Conservation (phyloP, 2,329 filamentous ascomycete species). For the Fusarium poae region DNA sequence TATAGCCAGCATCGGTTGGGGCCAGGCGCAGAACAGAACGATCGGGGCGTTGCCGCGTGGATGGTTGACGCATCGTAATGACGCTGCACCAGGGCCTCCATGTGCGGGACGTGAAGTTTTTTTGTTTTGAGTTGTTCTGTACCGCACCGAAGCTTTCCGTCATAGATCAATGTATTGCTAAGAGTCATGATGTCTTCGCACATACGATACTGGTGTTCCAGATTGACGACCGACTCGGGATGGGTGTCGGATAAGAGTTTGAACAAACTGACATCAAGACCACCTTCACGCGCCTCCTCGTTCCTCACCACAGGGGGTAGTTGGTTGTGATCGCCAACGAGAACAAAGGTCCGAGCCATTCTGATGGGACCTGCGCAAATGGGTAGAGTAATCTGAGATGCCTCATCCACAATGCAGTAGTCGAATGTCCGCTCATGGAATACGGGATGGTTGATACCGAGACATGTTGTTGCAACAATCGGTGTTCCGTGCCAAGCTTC, state of each 20-base stretch:
- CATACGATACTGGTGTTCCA: conserved; percentile 98
- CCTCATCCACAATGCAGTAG: conserved; percentile 98
- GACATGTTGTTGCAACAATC: conserved; percentile 93
- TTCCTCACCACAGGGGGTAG: conserved; percentile 95
- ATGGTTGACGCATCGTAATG: conserved; percentile 69
- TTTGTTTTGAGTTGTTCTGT: conserved; percentile 79
- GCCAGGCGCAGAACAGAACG: conserved; percentile 68
- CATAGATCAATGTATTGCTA: conserved; percentile 93
- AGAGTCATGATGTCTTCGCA: conserved; percentile 96
- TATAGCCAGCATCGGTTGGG: conserved; percentile 78
- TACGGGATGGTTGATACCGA: conserved; percentile 89
- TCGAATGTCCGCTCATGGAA: conserved; percentile 93
- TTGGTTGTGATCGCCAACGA: conserved; percentile 97
- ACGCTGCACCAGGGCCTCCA: conserved; percentile 69
- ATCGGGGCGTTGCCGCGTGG: conserved; percentile 56
- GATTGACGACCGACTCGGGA: conserved; percentile 86
- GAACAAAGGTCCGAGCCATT: conserved; percentile 90
- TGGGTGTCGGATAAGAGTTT: conserved; percentile 92
- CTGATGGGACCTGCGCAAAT: conserved; percentile 95
- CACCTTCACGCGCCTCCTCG: conserved; percentile 85
- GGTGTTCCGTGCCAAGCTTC: conserved; percentile 86
- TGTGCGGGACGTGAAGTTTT: conserved; percentile 76
- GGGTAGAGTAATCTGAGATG: conserved; percentile 95
- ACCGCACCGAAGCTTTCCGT: conserved; percentile 90
- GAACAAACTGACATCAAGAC: conserved; percentile 93